These are phyloP conservation scores for Funneliformis mosseae DNA, from an alignment of 192 early-diverging fungal species.

Conservation along the genomic window DNA sequence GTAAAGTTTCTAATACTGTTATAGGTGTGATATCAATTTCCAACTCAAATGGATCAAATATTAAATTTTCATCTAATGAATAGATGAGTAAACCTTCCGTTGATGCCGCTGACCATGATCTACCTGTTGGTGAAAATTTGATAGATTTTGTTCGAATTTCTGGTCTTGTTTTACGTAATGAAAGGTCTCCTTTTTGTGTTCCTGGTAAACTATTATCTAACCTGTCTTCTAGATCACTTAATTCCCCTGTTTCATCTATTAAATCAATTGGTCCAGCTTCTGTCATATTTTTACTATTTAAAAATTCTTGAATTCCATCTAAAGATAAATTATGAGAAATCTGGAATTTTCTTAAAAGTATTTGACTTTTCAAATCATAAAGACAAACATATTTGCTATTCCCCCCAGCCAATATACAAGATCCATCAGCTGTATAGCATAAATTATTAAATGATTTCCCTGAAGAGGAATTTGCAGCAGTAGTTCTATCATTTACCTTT, in stretches of 20 bases:
- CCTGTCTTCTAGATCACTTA: conserved; percentile 85
- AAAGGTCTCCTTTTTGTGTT: conserved; percentile 81
- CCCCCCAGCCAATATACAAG: conserved; percentile 90
- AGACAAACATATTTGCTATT: conserved; percentile 95
- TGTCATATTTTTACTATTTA: conserved; percentile 92
- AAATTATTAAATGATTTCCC: conserved; percentile 91
- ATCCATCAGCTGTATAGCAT: conserved; percentile 94
- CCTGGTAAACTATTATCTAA: conserved; percentile 84
- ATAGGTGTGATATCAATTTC: conserved; percentile 96
- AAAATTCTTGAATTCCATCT: conserved; percentile 88
- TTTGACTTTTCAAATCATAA: conserved; percentile 76
- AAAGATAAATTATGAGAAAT: conserved; percentile 91
- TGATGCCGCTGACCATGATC: conserved; percentile 93
- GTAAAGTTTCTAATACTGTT: conserved; percentile 74
- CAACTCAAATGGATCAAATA: conserved; percentile 98
- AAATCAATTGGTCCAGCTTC: conserved; percentile 87
- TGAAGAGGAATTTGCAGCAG: conserved; percentile 80
- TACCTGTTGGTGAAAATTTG: conserved; percentile 90
- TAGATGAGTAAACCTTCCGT: conserved; percentile 97
- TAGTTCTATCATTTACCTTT: conserved; percentile 72
- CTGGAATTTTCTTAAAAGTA: conserved; percentile 88
- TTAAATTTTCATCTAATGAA: conserved; percentile 87
- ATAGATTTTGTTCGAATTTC: conserved; percentile 85
- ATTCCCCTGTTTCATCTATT: conserved; percentile 83
- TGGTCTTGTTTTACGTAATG: conserved; percentile 72